Base-by-base conservation (phyloP, 2,329 filamentous ascomycete genomes). In the Tolypocladium ophioglossoides region DNA sequence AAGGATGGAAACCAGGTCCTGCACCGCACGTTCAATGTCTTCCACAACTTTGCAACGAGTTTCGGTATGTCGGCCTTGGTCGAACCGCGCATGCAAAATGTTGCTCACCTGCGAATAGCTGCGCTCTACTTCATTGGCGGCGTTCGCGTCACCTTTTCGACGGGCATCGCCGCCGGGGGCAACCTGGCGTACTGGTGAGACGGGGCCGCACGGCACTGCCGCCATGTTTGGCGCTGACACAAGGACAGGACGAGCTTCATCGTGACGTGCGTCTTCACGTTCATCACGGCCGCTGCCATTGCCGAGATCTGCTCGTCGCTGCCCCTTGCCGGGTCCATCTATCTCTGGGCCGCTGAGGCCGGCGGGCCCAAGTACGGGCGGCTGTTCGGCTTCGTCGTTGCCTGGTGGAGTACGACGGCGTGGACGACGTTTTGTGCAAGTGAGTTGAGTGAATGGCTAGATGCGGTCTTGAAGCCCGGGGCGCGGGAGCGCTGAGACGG, bases 341-440 rank as follows among this genome's bases (percentile, higher is more conserved):
- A 82, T 57, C 72, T 83, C 20, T 82, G 79, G 79, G 79, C 79
- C n/a, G 79, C 79, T 41, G 79, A 82, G 59, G 71, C 79, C 20
- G 79, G 79, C 46, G 79, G 79, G 6, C 76, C 74, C 30, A 71
- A 71, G 24, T 82, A 71, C 58, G 79, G 79, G n/a, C 66, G 79
- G 32, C 67, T 83, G 0, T 73, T 82, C 53, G 79, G 79, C 20
- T 82, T 81, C 62, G 66, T 82, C n/a, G 80, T 82, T n/a, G 80
- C 80, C 0, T 83, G 79, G 80, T 83, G 80, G 80, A 79, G 76
- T 60, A 82, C 78, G 0, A 83, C 79, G 0, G 80, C 80, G 1
- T 83, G 80, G 80, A 83, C 80, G 2, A 83, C 76, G 0, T 79
- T 79, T 54, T 78, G 76, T 62, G 76, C 76, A 3, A 79, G 76